Evolutionary conservation across 495 filamentous ascomycete species (phyloP), one percentile per base, ranked within the genome.

Genomic region (Penicillium maclennaniae): DNA sequence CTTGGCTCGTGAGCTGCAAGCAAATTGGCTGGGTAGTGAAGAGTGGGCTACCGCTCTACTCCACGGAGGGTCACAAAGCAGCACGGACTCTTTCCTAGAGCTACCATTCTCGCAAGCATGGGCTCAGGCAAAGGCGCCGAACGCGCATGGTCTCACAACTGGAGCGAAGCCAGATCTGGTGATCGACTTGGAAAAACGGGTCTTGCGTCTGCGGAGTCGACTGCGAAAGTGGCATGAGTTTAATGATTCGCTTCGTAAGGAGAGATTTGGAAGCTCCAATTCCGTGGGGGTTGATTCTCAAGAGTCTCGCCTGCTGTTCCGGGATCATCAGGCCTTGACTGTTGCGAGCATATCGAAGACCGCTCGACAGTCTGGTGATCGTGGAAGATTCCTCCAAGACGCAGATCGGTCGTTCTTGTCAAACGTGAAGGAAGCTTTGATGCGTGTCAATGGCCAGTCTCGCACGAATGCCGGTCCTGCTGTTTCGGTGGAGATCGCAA

Each of bases 211-310:
- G 59, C 79, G 78, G 34, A 72, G 71, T 44, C 79, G 89, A 26
- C 59, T 96, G 36, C 72, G 78, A 47, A 81, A 76, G 64, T 95
- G 89, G 91, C 78, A 85, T 58, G 75, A 76, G n/a, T 89, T 87
- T 56, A 80, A 82, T 23, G 71, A 75, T 60, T 64, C 62, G 2
- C 49, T 69, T 25, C 54, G 53, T 10, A 63, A 63, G 44, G n/a
- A 59, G 49, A 54, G 59, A 53, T 16, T 56, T 55, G 38, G 59
- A 31, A 45, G 58, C 43, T 36, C 51, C 21, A 46, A 45, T 28
- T 12, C 36, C 14, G 31, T 15, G 7, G 44, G 21, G 3, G 42
- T 47, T 42, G 47, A 47, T 7, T 36, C 43, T 37, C 63, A 60
- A 19, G 61, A 54, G 42, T 25, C 64, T 47, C 57, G 53, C 27